Base-by-base conservation (phyloP, 768 basidiomycete species). In the Clitopilus passeckerianus region DNA sequence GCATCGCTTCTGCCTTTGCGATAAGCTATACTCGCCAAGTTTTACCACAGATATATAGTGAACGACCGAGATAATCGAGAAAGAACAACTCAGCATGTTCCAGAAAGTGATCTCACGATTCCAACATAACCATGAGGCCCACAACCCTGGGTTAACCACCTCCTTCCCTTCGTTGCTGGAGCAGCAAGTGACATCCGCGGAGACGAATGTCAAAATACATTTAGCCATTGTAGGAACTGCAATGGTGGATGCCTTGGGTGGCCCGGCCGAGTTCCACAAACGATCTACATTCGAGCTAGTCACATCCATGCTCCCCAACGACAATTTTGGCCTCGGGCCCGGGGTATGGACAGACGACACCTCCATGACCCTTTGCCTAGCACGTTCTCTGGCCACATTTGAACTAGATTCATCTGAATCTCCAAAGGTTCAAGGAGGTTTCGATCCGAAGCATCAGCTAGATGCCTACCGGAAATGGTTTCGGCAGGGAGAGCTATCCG, bases 261-360 rank as follows among this genome's bases (percentile, higher is more conserved):
- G 71, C 5, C 79, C 80, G 18, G 61, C 70, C 22, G 79, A 80
- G 65, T 76, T 77, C 64, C 70, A 70, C 5, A 7, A n/a, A 14
- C 75, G 79, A 20, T 77, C 72, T 58, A 62, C 72, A 10, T 79
- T 77, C 66, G 64, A 69, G 6, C 67, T 76, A 46, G 58, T 78
- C 54, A 65, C 66, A 6, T 58, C 66, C 16, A 80, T 79, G 77
- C 61, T 61, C 5, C 73, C 73, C 15, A 81, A 79, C 63, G 43
- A 64, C 0, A 77, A 71, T 46, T 80, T 79, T 61, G 53, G 52
- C 20, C 66, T 76, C 12, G 67, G 68, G 0, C 62, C 72, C 2
- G 79, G 80, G 2, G 70, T 75, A 22, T 82, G 78, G 78, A 80
- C 79, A 9, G 80, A 81, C 65, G 79, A 80, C 61, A 80, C 78